Evolutionary conservation across 1,284 basidiomycete genomes (phyloP).

Genomic region (Microbotryomycetes sp.): DNA sequence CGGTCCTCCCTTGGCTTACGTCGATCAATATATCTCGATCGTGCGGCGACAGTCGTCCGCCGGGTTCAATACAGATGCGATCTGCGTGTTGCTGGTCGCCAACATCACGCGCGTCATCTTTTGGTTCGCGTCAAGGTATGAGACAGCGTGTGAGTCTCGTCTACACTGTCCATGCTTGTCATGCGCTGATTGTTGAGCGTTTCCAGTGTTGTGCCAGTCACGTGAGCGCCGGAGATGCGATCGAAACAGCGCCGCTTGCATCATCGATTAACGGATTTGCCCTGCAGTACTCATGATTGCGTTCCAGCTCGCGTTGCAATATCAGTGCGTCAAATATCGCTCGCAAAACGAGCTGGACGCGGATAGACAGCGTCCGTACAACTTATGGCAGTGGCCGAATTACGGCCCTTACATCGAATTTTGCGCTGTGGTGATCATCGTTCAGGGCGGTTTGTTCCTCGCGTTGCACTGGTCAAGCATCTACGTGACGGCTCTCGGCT

Average conservation of each 20-base stretch:
- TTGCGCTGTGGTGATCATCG: slow-evolving; percentile 44
- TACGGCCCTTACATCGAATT: slow-evolving; percentile 46
- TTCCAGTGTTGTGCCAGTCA: slow-evolving; percentile 7
- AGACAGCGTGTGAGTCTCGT: not conserved
- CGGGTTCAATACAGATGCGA: slow-evolving; percentile 48
- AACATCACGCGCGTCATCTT: slow-evolving; percentile 42
- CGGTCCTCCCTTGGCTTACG: slow-evolving; percentile 47
- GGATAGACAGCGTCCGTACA: slow-evolving; percentile 39
- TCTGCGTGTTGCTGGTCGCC: slow-evolving; percentile 41
- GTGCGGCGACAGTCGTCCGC: slow-evolving; percentile 40
- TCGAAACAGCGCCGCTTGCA: not conserved
- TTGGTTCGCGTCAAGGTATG: not conserved
- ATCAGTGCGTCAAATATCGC: not conserved
- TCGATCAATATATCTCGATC: slow-evolving; percentile 43
- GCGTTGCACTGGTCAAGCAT: slow-evolving; percentile 33
- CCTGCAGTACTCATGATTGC: not conserved
- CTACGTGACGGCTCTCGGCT: slow-evolving; percentile 45
- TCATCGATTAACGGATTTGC: not conserved
- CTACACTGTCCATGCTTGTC: too few species aligned
- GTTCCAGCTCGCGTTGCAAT: not conserved
- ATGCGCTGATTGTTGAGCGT: not conserved
- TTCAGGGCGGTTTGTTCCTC: slow-evolving; percentile 41
- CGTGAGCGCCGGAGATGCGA: not conserved
- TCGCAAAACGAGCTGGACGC: not conserved
- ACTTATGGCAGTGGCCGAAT: slow-evolving; percentile 48